Percentiles rank a stretch among this genome's conserved stretches.
These are phyloP conservation scores for Botrytis deweyae DNA, from an alignment of 2,329 filamentous ascomycete genomes.

Conservation along the genomic window DNA sequence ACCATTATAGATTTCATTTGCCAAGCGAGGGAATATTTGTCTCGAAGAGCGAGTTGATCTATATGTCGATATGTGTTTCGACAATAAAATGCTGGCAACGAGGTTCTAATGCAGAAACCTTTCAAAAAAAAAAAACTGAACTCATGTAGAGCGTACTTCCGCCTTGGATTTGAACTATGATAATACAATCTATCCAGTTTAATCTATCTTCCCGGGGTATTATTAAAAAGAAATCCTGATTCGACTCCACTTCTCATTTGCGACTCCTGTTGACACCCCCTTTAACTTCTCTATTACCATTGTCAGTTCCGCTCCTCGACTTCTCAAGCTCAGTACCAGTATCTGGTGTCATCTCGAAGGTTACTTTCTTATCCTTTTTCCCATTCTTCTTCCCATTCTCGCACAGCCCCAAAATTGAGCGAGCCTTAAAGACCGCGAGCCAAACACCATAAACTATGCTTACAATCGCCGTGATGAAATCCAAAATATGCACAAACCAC, in stretches of 20 bases:
- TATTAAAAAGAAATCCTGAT: background rate
- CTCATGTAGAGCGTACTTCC: background rate
- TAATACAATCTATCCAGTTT: background rate
- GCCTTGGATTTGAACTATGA: background rate
- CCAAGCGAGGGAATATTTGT: background rate
- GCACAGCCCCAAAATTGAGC: background rate
- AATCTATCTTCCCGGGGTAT: conserved; percentile 6
- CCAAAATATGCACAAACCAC: conserved; percentile 84
- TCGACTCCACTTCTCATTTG: background rate
- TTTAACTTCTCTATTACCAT: background rate
- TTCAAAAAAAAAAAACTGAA: background rate
- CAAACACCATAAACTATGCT: conserved; percentile 27
- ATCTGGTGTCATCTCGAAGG: background rate
- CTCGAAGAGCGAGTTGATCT: background rate
- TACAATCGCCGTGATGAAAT: conserved; percentile 42
- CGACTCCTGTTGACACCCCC: background rate
- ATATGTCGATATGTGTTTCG: background rate
- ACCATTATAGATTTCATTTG: background rate
- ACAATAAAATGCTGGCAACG: background rate
- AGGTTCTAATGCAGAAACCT: background rate
- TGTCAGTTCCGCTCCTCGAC: background rate
- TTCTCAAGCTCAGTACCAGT: background rate
- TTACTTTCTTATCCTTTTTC: conserved; percentile 13
- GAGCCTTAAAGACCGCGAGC: background rate
- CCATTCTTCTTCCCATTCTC: background rate